These are phyloP conservation scores for Umbellularia californica DNA, from an alignment of 164 flowering plant genomes.

Conservation along the genomic window DNA sequence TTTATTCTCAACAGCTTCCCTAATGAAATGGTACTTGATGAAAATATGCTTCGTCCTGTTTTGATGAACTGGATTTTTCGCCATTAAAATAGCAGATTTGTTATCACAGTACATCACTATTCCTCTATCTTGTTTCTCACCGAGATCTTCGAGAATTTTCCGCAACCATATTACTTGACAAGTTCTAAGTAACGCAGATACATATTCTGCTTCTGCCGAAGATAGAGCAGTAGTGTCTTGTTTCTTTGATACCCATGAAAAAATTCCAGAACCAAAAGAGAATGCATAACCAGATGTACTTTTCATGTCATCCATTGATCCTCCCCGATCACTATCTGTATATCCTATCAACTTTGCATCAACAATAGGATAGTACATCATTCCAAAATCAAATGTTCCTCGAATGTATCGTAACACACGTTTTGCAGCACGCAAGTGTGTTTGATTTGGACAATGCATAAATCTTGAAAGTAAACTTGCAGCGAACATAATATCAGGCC, in stretches of 20 bases:
- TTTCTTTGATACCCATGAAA: constrained; percentile 6
- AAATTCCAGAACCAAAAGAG: not conserved
- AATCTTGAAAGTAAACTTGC: not conserved
- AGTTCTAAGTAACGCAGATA: too few species aligned
- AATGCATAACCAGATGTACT: constrained; percentile 5
- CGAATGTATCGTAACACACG: not conserved
- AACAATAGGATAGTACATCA: not conserved
- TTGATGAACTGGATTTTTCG: too few species aligned
- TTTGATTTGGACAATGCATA: not conserved
- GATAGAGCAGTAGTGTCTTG: too few species aligned
- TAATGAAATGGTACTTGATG: too few species aligned
- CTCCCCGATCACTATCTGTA: constrained; percentile 2
- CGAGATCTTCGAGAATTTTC: too few species aligned
- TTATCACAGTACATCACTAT: too few species aligned
- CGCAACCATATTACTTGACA: too few species aligned
- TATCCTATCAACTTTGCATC: not conserved
- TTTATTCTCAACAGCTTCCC: too few species aligned
- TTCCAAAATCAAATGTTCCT: not conserved
- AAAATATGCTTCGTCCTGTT: too few species aligned
- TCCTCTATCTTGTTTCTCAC: too few species aligned
- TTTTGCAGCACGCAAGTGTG: not conserved
- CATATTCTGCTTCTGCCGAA: too few species aligned
- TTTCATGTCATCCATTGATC: not conserved
- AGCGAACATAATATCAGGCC: not conserved
- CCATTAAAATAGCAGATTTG: too few species aligned